These are phyloP conservation scores for Saccharum hybrid DNA, from an alignment of 202 grass and related monocot species.

Conservation along the genomic window DNA sequence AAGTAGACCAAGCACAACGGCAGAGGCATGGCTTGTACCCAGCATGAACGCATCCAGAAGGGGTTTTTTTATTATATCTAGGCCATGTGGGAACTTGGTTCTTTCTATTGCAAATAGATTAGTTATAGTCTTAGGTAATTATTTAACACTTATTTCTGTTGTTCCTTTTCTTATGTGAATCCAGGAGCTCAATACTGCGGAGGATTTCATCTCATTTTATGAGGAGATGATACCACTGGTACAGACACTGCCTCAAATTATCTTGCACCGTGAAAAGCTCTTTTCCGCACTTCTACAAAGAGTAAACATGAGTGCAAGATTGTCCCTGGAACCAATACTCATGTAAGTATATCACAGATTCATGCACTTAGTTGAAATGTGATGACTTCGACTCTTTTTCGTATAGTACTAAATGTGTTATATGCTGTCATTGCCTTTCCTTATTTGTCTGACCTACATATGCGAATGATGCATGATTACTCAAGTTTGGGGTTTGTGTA, in stretches of 20 bases:
- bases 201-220: conserved; percentile 89
- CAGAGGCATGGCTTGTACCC: neutral
- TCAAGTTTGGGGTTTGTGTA: conserved; percentile 5
- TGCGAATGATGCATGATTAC: neutral
- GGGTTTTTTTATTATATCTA: neutral
- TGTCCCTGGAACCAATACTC: conserved; percentile 88
- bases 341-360: conserved; percentile 68
- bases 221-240: conserved; percentile 81
- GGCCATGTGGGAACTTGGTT: conserved; percentile 17
- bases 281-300: conserved; percentile 70
- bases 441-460: conserved; percentile 26
- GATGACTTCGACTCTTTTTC: neutral
- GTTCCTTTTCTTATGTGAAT: conserved; percentile 17
- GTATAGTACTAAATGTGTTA: conserved; percentile 25
- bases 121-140: neutral
- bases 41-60: neutral
- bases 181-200: conserved; percentile 93
- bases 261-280: conserved; percentile 77
- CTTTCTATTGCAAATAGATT: conserved; percentile 12
- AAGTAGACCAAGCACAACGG: neutral
- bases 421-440: conserved; percentile 22
- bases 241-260: conserved; percentile 88
- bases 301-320: conserved; percentile 70
- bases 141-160: conserved; percentile 22
- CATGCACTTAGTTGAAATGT: conserved; percentile 19